Evolutionary conservation across 1,139 yeast genomes (phyloP).

Genomic region (Suhomyces bokatorum): DNA sequence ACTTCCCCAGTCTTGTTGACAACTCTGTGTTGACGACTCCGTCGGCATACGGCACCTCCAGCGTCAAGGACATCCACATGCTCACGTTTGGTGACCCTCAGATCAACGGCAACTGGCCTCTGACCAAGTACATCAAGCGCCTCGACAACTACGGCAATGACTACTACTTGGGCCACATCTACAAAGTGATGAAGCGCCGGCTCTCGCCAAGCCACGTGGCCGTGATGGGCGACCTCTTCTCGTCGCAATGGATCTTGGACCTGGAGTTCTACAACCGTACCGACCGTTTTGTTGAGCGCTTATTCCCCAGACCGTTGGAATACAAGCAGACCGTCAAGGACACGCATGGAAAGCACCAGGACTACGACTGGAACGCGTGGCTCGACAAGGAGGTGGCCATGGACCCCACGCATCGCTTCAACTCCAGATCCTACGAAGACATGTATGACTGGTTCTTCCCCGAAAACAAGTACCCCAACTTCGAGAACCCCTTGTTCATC

Average conservation of each 20-base stretch:
- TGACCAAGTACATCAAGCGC: constrained; percentile 69
- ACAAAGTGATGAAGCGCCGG: constrained; percentile 58
- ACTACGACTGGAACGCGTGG: constrained; percentile 56
- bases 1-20: constrained; percentile 32
- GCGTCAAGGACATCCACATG: constrained; percentile 54
- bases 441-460: constrained; percentile 64
- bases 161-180: constrained; percentile 81
- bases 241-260: constrained; percentile 95
- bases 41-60: constrained; percentile 13
- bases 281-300: constrained; percentile 62
- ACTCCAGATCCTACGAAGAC: constrained; percentile 55
- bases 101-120: constrained; percentile 80
- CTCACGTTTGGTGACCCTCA: constrained; percentile 95
- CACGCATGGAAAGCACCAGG: constrained; percentile 45
- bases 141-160: constrained; percentile 89
- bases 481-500: constrained; percentile 57
- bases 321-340: constrained; percentile 53
- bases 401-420: constrained; percentile 44
- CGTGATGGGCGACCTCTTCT: constrained; percentile 88
- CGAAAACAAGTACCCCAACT: constrained; percentile 34
- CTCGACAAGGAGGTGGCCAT: constrained; percentile 38
- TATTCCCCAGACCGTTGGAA: constrained; percentile 56
- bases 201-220: constrained; percentile 78
- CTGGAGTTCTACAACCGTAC: constrained; percentile 82
- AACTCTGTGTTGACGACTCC: constrained; percentile 7